phyloP scores from a whole-genome alignment of 2,329 filamentous ascomycete species.

The Pestalotiopsis fici region DNA sequence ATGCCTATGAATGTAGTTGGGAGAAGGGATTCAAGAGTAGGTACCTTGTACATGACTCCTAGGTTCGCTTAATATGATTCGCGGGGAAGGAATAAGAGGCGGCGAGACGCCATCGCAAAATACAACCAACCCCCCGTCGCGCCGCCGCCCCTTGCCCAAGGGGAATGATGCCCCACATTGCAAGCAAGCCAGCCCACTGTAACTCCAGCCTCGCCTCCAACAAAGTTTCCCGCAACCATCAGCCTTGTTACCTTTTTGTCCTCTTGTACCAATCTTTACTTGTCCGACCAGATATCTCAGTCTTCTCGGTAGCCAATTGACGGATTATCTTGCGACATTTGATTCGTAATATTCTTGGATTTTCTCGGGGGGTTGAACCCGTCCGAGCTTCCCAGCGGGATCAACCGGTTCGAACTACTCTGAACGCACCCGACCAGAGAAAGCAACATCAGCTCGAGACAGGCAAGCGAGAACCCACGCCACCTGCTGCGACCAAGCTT shows the following conservation, averaged over 20 bases:
- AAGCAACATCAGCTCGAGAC: too few relatives aligned
- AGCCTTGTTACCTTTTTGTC: not conserved
- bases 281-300: not conserved
- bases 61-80: too few relatives aligned
- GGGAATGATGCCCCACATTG: not conserved
- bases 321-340: not conserved
- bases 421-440: too few relatives aligned
- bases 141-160: not conserved
- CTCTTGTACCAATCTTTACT: not conserved
- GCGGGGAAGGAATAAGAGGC: too few relatives aligned
- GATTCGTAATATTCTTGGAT: not conserved
- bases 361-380: not conserved
- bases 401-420: not conserved
- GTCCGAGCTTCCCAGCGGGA: not conserved
- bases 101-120: too few relatives aligned
- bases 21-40: too few relatives aligned
- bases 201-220: not conserved
- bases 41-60: too few relatives aligned
- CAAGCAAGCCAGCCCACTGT: not conserved
- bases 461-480: too few relatives aligned
- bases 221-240: not conserved
- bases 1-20: too few relatives aligned
- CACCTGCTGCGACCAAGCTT: too few relatives aligned
- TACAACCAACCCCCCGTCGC: too few relatives aligned
- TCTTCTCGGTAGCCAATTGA: not conserved